Evolutionary conservation across 2,329 filamentous ascomycete species (phyloP).

Genomic region (Penicillium freii): DNA sequence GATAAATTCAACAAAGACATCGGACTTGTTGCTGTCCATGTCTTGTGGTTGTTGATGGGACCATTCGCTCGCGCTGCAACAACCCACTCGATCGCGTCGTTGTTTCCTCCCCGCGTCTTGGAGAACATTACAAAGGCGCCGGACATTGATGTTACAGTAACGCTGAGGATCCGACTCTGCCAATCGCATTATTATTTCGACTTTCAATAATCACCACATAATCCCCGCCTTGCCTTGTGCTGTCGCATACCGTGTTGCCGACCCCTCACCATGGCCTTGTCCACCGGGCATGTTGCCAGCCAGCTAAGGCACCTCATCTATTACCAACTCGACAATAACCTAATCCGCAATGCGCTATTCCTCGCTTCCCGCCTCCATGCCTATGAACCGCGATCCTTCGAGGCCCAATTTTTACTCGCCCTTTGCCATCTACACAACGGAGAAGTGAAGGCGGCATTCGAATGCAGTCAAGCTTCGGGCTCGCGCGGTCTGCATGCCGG

Average conservation of each 20-base stretch:
- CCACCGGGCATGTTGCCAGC: slow-evolving; percentile 53
- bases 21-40: slow-evolving; percentile 10
- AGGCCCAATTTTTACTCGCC: slow-evolving; percentile 78
- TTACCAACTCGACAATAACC: slow-evolving; percentile 83
- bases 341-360: slow-evolving; percentile 87
- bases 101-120: slow-evolving; percentile 23
- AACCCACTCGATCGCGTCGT: slow-evolving; percentile 18
- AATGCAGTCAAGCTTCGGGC: slow-evolving; percentile 70
- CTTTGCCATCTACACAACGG: slow-evolving; percentile 81
- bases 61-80: slow-evolving; percentile 13
- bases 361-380: slow-evolving; percentile 83
- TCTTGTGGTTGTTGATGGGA: slow-evolving; percentile 16
- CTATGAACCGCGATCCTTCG: slow-evolving; percentile 75
- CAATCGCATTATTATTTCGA: slow-evolving; percentile 7
- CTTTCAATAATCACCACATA: background rate
- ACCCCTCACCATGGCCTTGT: slow-evolving; percentile 53
- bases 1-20: background rate
- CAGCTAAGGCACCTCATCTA: slow-evolving; percentile 66
- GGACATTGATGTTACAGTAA: slow-evolving; percentile 17
- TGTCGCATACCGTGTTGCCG: slow-evolving; percentile 3
- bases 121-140: slow-evolving; percentile 7
- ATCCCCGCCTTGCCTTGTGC: slow-evolving; percentile 1
- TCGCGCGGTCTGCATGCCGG: slow-evolving; percentile 74
- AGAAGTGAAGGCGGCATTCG: slow-evolving; percentile 80
- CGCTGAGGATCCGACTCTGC: slow-evolving; percentile 6